Evolutionary conservation across 1,284 basidiomycete genomes (phyloP).

Genomic region (Macrocybe sp.): DNA sequence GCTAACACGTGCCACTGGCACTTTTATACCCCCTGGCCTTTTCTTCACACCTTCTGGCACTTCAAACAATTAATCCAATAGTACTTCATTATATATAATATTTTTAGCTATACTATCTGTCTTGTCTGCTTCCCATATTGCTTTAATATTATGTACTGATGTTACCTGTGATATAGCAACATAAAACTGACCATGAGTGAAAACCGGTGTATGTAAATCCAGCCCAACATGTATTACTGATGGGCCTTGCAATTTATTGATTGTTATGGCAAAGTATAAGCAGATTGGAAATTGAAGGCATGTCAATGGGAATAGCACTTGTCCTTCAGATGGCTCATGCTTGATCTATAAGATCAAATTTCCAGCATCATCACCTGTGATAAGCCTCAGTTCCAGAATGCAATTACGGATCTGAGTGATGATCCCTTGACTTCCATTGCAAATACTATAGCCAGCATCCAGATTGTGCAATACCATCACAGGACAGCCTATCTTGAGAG

Average conservation of each 20-base stretch:
- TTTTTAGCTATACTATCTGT: too few species aligned
- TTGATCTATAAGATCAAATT: conserved; percentile 3
- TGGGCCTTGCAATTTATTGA: conserved; percentile 32
- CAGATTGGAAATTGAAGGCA: conserved; percentile 29
- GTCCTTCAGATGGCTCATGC: conserved; percentile 13
- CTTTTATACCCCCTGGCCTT: too few species aligned
- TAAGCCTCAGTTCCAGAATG: conserved; percentile 22
- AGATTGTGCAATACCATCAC: conserved; percentile 33
- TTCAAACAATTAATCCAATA: too few species aligned
- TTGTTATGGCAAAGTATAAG: conserved; percentile 19
- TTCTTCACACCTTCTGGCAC: too few species aligned
- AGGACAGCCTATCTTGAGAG: conserved; percentile 19
- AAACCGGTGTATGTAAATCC: conserved; percentile 24
- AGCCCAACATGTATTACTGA: conserved; percentile 16
- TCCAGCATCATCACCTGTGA: background rate
- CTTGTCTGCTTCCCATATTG: conserved; percentile 6
- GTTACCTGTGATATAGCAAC: conserved; percentile 14
- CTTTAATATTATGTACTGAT: conserved; percentile 8
- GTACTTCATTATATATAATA: too few species aligned
- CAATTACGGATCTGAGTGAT: conserved; percentile 13
- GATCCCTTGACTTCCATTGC: conserved; percentile 29
- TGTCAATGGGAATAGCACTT: conserved; percentile 24
- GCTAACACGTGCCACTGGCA: too few species aligned
- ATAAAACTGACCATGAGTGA: too few species aligned
- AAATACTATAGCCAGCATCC: conserved; percentile 24